Conservation (phyloP, 441 rosid genomes). For the Aleurites moluccanus region DNA sequence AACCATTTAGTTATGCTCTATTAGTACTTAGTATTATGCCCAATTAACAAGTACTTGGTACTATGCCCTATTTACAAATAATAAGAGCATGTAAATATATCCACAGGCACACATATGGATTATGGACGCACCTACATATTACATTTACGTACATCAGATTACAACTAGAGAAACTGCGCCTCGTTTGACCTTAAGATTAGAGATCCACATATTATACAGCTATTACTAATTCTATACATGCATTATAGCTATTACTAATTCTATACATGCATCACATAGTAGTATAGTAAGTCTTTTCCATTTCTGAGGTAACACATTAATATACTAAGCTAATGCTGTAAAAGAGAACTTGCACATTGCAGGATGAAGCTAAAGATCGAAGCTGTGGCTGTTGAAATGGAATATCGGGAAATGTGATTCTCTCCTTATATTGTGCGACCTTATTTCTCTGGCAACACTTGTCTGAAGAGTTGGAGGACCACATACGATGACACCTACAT, state of each 20-base stretch:
- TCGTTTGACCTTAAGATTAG: not conserved
- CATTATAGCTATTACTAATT: not conserved
- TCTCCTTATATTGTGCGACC: constrained; percentile 53
- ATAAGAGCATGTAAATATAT: not conserved
- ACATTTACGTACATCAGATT: not conserved
- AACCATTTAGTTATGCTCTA: too few species aligned
- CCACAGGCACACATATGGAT: not conserved
- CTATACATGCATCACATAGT: too few species aligned
- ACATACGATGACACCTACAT: constrained; percentile 81
- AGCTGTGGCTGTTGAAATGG: constrained; percentile 85
- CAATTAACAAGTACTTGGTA: too few species aligned
- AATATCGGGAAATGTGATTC: constrained; percentile 45
- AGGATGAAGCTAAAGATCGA: constrained; percentile 48
- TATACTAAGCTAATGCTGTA: not conserved
- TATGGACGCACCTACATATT: not conserved
- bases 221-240: too few species aligned
- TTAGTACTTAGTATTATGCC: too few species aligned
- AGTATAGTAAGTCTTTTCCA: too few species aligned
- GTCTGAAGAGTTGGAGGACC: constrained; percentile 76
- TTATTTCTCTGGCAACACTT: constrained; percentile 73
- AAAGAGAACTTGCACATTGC: not conserved
- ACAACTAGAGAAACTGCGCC: not conserved
- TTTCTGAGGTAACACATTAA: not conserved
- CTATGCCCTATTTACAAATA: not conserved
- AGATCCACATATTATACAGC: not conserved